phyloP scores from a whole-genome alignment of 179 eudicot genomes.

The Monotropa hypopitys region DNA sequence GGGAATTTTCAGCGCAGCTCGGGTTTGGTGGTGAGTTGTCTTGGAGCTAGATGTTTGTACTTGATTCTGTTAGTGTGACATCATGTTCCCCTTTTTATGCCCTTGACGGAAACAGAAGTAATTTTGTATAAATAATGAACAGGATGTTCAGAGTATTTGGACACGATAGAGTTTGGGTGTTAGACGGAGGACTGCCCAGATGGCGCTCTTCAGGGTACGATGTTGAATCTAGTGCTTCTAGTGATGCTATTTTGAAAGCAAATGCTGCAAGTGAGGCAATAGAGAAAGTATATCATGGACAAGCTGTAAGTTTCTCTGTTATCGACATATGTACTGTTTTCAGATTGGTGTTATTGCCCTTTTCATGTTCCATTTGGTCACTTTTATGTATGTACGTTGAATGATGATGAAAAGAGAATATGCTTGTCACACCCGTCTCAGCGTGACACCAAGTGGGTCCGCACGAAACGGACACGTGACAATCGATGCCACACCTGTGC shows the following conservation, averaged over 20 bases:
- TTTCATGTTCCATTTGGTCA: slow-evolving; percentile 1
- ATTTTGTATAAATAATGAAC: slow-evolving; percentile 14
- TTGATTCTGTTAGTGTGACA: not conserved
- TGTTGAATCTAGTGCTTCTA: slow-evolving; percentile 89
- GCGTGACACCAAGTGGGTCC: too few relatives aligned
- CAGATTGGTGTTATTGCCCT: not conserved
- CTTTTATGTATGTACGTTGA: not conserved
- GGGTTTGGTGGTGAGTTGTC: slow-evolving; percentile 94
- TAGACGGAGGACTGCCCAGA: slow-evolving; percentile 90
- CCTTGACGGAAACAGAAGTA: not conserved
- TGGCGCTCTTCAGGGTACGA: slow-evolving; percentile 85
- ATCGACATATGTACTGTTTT: not conserved
- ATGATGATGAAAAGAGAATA: not conserved
- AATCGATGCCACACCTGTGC: too few relatives aligned
- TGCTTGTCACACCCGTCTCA: too few relatives aligned
- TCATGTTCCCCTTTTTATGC: slow-evolving; percentile 5
- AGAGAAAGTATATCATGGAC: slow-evolving; percentile 75
- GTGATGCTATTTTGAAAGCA: slow-evolving; percentile 75
- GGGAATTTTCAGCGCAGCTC: slow-evolving; percentile 90
- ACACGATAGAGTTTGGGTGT: slow-evolving; percentile 90
- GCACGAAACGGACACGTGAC: too few relatives aligned
- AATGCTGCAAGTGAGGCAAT: slow-evolving; percentile 87
- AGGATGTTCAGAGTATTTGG: slow-evolving; percentile 99
- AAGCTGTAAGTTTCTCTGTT: slow-evolving; percentile 30
- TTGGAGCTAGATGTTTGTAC: not conserved